Evolutionary conservation across 164 flowering plant genomes (phyloP).

Genomic region (Warburgia ugandensis): DNA sequence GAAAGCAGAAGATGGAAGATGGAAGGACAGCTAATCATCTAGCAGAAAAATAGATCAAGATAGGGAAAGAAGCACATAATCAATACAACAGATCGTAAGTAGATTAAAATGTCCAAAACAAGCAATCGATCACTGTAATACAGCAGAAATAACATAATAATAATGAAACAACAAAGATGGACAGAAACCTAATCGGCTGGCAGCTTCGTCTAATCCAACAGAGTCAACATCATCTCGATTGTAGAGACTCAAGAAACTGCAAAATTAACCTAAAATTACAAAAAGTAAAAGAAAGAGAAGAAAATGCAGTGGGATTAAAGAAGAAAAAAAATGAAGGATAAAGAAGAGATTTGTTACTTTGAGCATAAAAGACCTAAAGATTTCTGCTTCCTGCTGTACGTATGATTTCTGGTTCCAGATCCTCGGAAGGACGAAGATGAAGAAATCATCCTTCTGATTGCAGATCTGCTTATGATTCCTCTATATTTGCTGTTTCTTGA

Average conservation of each 20-base stretch:
- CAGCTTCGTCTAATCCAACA: constrained; percentile 84
- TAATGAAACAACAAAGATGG: background rate
- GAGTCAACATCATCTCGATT: constrained; percentile 59
- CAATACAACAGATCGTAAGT: no score
- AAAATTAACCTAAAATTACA: constrained; percentile 2
- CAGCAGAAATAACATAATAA: background rate
- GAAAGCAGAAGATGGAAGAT: background rate
- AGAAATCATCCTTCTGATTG: constrained; percentile 3
- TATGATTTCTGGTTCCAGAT: constrained; percentile 27
- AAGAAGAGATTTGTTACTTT: constrained; percentile 35
- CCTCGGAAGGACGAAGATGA: constrained; percentile 5
- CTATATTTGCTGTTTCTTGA: no score
- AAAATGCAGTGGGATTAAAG: background rate
- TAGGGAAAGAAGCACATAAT: no score
- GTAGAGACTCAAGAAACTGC: constrained; percentile 80
- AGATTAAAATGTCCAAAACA: no score
- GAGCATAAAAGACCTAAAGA: constrained; percentile 86
- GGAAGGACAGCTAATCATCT: no score
- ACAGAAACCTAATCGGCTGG: constrained; percentile 50
- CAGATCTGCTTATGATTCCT: no score
- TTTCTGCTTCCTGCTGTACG: constrained; percentile 80
- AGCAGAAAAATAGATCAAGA: no score
- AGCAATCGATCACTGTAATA: no score
- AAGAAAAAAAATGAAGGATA: background rate
- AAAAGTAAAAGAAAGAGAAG: background rate